phyloP scores from a whole-genome alignment of 2,329 filamentous ascomycete species.

The Sarocladium kiliense region DNA sequence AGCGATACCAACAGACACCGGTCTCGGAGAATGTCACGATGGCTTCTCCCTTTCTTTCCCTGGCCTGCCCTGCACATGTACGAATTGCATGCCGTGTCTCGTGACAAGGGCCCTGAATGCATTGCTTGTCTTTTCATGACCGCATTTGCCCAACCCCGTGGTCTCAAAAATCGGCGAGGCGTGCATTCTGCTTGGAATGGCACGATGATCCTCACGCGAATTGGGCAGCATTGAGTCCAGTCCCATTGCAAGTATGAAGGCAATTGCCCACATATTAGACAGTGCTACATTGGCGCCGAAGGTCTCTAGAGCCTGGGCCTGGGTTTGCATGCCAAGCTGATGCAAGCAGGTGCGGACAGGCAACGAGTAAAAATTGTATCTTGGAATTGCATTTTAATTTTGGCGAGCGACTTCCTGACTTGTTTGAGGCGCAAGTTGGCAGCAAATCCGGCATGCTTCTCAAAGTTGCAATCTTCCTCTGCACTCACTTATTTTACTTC shows the following conservation, averaged over 20 bases:
- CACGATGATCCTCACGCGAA: background rate
- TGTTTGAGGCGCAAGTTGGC: no score
- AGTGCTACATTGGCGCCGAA: background rate
- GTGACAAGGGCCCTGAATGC: background rate
- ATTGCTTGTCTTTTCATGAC: background rate
- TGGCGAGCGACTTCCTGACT: background rate
- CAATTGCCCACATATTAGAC: background rate
- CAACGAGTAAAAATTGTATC: background rate
- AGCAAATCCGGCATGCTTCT: no score
- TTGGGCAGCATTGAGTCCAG: background rate
- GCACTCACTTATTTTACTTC: no score
- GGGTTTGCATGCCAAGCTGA: constrained; percentile 3
- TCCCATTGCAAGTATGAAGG: background rate
- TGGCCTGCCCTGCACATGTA: background rate
- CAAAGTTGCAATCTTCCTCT: no score
- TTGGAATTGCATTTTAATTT: no score
- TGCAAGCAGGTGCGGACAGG: background rate
- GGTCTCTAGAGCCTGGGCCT: background rate
- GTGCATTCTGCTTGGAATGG: background rate
- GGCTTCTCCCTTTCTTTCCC: background rate
- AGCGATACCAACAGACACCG: background rate
- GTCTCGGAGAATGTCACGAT: constrained; percentile 8
- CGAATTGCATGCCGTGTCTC: background rate
- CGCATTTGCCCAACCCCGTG: background rate
- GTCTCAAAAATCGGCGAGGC: background rate